Evolutionary conservation across 2,329 filamentous ascomycete genomes (phyloP), one percentile per base, ranked within the genome.

Genomic region (Aspergillus ruber): DNA sequence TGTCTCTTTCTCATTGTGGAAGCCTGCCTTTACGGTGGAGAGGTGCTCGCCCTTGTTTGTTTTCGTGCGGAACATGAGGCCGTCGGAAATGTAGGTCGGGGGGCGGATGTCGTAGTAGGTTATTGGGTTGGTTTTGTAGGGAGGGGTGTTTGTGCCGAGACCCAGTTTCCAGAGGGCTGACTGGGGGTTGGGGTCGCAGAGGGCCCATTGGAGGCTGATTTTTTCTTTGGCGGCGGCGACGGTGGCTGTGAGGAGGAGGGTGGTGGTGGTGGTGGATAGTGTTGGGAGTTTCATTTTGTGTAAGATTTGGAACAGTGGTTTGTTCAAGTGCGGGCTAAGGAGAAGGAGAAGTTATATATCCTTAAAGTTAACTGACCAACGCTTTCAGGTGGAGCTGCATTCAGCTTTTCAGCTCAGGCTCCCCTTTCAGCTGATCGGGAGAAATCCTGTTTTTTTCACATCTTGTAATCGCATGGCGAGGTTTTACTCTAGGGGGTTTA

Each of bases 11-110:
- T 39, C 36, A 12, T 39, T 6, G 8, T 17, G 32, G 6, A 48
- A 25, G 10, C 36, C 33, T n/a, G 33, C 36, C n/a, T 48, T 48
- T 3, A 48, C 46, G 9, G 42, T 45, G 13, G 46, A 48, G 4
- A 48, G 23, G 4, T 23, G 8, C 5, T 42, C 17, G 6, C 46
- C 46, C 35, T 44, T 41, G 9, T 32, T 41, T n/a, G 27, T 41
- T 33, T 48, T 48, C 3, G 42, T 48, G 25, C 46, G 46, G 36
- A 48, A 48, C 46, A 48, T 48, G 12, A 48, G 13, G 13, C 42
- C 38, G 6, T 42, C 13, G 4, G 25, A 33, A 20, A 36, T 20
- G 27, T 48, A 42, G 3, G 18, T 17, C 9, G 46, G 46, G 10
- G 46, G 42, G 4, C 17, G 13, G 9, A n/a, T 20, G 27, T 48